Evolutionary conservation across 2,329 filamentous ascomycete species (phyloP), one percentile per base, ranked within the genome.

Genomic region (Claviceps africana): DNA sequence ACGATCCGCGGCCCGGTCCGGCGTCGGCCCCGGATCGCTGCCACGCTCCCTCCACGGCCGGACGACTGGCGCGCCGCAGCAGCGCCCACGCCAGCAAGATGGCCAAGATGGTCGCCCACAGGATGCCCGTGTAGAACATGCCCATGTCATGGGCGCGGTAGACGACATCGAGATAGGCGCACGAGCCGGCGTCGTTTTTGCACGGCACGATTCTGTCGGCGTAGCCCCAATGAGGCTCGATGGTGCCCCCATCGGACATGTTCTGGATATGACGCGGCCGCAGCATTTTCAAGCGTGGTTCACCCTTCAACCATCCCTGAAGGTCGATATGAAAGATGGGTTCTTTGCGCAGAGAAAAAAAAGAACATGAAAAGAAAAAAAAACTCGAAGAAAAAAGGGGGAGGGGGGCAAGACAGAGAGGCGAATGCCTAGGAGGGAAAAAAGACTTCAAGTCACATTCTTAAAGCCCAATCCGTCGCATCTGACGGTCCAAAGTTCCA

Each of bases 141-240:
- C 72, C 67, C 7, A 65, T 51, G 53, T 77, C 75, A 59, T 78
- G 75, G 15, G 70, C 63, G 25, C 56, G 55, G 55, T 78, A 78
- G 47, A 78, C 73, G 35, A 70, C 65, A 54, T 78, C 75, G 48
- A 78, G 71, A 58, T 76, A 75, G 28, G 60, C 68, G 61, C 73
- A 76, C 8, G 71, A 71, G n/a, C 71, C 72, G 13, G 64, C 57
- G 53, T 75, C 73, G 59, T 66, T 72, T 49, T 63, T 67, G 61
- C 72, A 75, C 3, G 72, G 72, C 3, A 75, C 43, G 0, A 68
- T 64, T 25, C 72, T 69, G 56, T 68, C 65, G n/a, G 65, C 66
- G 52, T 74, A 75, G 44, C 72, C 72, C 72, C 72, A 75, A 59
- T 75, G 71, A 39, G 64, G 64, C 51, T 70, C 64, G 15, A 69